A percentile compares a stretch with the other conserved stretches of the same genome.
These are phyloP conservation scores for Byssochlamys sp. DNA, from an alignment of 2,329 filamentous ascomycete genomes.

Conservation along the genomic window DNA sequence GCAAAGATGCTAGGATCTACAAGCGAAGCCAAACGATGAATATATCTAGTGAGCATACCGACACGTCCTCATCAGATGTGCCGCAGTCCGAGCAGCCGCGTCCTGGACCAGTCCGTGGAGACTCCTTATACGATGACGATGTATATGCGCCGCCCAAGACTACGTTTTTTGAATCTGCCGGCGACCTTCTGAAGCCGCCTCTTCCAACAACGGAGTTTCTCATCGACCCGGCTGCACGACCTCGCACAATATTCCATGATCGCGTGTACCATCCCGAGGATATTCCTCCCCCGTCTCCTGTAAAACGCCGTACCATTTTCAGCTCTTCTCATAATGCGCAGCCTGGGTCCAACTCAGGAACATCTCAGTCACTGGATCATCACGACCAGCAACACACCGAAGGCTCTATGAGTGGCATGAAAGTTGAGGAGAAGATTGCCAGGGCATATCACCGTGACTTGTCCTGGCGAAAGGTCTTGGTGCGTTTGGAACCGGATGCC, in stretches of 20 bases:
- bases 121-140: constrained; percentile 41
- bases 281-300: constrained; percentile 66
- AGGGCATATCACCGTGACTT: constrained; percentile 85
- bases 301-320: constrained; percentile 31
- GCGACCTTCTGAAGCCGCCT: constrained; percentile 83
- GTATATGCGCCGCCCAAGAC: constrained; percentile 72
- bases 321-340: constrained; percentile 12
- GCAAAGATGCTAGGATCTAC: constrained; percentile 53
- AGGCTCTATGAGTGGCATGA: constrained; percentile 48
- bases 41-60: constrained; percentile 13
- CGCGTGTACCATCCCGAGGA: constrained; percentile 88
- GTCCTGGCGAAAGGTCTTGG: constrained; percentile 92
- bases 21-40: constrained; percentile 65
- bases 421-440: constrained; percentile 95
- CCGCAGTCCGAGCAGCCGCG: constrained; percentile 5
- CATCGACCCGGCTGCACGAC: constrained; percentile 68
- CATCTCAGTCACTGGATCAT: constrained; percentile 6
- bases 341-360: constrained; percentile 9
- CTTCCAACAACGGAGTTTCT: constrained; percentile 73
- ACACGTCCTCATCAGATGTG: constrained; percentile 2
- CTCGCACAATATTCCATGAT: constrained; percentile 91
- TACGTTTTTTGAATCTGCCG: constrained; percentile 88
- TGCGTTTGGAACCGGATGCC: constrained; percentile 88
- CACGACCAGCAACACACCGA: constrained; percentile 5
- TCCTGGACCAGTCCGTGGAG: constrained; percentile 36